These are phyloP conservation scores for Paraphoma sp. DNA, from an alignment of 2,329 filamentous ascomycete genomes.

Conservation along the genomic window DNA sequence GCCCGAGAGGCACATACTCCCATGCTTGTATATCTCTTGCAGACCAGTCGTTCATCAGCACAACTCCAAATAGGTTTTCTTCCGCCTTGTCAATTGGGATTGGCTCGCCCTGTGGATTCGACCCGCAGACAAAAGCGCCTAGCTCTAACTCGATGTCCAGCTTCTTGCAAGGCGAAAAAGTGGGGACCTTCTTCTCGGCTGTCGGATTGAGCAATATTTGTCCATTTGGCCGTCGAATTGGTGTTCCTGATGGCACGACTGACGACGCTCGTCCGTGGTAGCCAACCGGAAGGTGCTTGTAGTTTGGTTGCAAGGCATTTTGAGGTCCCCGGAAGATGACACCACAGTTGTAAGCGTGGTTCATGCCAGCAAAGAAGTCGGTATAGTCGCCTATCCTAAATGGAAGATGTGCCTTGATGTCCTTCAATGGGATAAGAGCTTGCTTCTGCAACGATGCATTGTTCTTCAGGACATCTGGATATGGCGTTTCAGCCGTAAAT, in stretches of 20 bases:
- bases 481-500: slow-evolving; percentile 65
- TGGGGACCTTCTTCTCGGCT: slow-evolving; percentile 67
- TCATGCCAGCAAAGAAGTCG: slow-evolving; percentile 82
- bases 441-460: slow-evolving; percentile 64
- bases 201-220: slow-evolving; percentile 73
- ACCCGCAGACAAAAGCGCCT: slow-evolving; percentile 73
- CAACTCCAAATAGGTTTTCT: slow-evolving; percentile 77
- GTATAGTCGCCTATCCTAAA: slow-evolving; percentile 84
- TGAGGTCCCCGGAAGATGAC: slow-evolving; percentile 74
- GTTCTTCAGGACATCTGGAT: slow-evolving; percentile 67
- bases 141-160: slow-evolving; percentile 84
- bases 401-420: slow-evolving; percentile 72
- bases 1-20: slow-evolving; percentile 84
- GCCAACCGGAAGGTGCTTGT: slow-evolving; percentile 79
- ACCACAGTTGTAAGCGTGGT: slow-evolving; percentile 78
- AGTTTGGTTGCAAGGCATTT: slow-evolving; percentile 81
- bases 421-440: slow-evolving; percentile 64
- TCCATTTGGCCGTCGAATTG: slow-evolving; percentile 74
- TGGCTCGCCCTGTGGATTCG: slow-evolving; percentile 69
- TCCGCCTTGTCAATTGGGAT: slow-evolving; percentile 70
- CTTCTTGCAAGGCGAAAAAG: slow-evolving; percentile 68
- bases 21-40: slow-evolving; percentile 82
- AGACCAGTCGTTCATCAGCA: slow-evolving; percentile 88
- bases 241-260: slow-evolving; percentile 75
- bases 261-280: slow-evolving; percentile 82